Evolutionary conservation across 805 yeast genomes (phyloP).

Genomic region (Candida ascalaphidarum): DNA sequence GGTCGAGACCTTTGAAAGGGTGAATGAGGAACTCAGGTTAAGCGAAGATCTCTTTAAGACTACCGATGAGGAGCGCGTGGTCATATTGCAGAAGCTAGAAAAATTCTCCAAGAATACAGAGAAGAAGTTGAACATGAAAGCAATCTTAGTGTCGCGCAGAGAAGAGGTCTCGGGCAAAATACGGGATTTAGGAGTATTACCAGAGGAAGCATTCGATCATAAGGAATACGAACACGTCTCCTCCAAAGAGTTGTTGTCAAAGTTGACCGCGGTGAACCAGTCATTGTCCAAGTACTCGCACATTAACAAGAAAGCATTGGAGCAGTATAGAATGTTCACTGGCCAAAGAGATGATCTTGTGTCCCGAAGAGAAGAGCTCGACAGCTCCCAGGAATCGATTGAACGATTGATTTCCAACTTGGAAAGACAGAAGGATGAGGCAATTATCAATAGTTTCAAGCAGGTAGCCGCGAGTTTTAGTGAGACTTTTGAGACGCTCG

Average conservation of each 20-base stretch:
- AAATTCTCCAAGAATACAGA: conserved; percentile 58
- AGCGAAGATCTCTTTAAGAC: conserved; percentile 35
- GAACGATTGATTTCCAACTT: conserved; percentile 61
- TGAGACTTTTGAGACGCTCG: conserved; percentile 69
- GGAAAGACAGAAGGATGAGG: conserved; percentile 72
- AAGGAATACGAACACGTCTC: conserved; percentile 28
- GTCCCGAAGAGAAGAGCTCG: conserved; percentile 60
- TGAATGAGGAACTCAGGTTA: conserved; percentile 19
- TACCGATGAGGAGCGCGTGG: conserved; percentile 50
- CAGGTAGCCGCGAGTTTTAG: conserved; percentile 69
- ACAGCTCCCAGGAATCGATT: conserved; percentile 62
- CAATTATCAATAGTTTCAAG: conserved; percentile 69
- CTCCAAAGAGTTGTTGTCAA: conserved; percentile 45
- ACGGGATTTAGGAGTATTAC: conserved; percentile 79
- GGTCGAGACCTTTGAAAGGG: conserved; percentile 15
- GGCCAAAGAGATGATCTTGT: conserved; percentile 63
- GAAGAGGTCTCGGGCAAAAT: conserved; percentile 68
- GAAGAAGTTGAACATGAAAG: conserved; percentile 52
- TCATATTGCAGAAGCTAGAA: conserved; percentile 48
- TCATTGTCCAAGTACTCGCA: conserved; percentile 59
- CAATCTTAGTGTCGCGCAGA: conserved; percentile 49
- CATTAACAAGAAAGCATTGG: conserved; percentile 84
- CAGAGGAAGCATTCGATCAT: conserved; percentile 67
- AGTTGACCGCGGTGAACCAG: conserved; percentile 47
- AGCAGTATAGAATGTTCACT: conserved; percentile 67